Evolutionary conservation across 345 rosid genomes (phyloP).

Genomic region (Laguncularia racemosa): DNA sequence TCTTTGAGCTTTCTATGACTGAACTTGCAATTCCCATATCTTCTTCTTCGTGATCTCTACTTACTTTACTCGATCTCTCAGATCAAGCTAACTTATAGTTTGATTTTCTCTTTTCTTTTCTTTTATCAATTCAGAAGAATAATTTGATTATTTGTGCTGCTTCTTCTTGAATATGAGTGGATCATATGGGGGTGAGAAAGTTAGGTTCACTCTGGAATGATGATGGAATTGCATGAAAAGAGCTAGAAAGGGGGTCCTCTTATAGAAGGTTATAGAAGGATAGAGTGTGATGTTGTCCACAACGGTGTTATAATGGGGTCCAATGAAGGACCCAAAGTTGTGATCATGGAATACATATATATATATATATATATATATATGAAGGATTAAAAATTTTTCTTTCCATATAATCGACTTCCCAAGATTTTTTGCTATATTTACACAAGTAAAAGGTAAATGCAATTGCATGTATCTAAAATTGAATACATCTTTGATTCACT

Average conservation of each 20-base stretch:
- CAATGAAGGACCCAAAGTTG: constrained; percentile 9
- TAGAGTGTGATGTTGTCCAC: constrained; percentile 10
- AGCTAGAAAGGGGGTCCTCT: constrained; percentile 6
- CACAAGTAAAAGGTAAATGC: too few species aligned
- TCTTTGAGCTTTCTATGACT: constrained; percentile 24
- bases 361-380: not conserved
- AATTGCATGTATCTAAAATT: too few species aligned
- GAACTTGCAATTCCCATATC: constrained; percentile 11
- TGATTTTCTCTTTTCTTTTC: constrained; percentile 2
- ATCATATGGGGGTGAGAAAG: constrained; percentile 8
- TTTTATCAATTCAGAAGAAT: not conserved
- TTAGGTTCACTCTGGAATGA: constrained; percentile 4
- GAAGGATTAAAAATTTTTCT: not conserved
- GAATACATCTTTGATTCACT: too few species aligned
- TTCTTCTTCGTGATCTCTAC: constrained; percentile 13
- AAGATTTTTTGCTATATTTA: too few species aligned
- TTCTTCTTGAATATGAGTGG: constrained; percentile 8
- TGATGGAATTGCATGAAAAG: constrained; percentile 14
- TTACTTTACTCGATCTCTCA: too few species aligned
- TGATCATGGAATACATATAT: constrained; percentile 1
- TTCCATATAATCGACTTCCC: constrained; percentile 12
- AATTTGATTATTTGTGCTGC: constrained; percentile 3
- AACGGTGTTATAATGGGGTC: constrained; percentile 10
- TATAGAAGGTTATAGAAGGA: constrained; percentile 17
- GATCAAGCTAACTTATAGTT: not conserved